A percentile compares a stretch with the other conserved stretches of the same genome.
Conservation (phyloP, 192 early-diverging fungal genomes). For the Coemansia sp. region DNA sequence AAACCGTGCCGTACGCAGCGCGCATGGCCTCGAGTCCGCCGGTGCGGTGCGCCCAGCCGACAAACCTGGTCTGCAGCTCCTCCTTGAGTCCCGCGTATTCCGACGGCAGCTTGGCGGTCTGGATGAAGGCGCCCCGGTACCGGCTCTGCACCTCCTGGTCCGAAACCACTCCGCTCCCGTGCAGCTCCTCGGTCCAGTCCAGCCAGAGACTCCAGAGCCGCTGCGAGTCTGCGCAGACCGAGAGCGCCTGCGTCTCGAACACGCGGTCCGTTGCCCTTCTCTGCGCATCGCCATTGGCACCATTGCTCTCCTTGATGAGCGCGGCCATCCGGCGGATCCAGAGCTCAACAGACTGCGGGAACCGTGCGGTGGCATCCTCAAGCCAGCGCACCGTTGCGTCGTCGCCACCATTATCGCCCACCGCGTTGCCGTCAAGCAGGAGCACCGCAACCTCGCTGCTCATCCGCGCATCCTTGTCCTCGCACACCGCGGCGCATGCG, state of each 20-base stretch:
- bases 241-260: constrained; percentile 46
- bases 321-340: constrained; percentile 28
- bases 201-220: constrained; percentile 49
- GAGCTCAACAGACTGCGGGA: constrained; percentile 27
- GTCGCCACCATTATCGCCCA: neutral
- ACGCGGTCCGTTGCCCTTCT: constrained; percentile 45
- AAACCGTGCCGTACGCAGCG: constrained; percentile 52
- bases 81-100: constrained; percentile 53
- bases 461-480: constrained; percentile 41
- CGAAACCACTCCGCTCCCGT: neutral
- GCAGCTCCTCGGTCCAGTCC: constrained; percentile 40
- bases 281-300: neutral
- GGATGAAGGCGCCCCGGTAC: constrained; percentile 55
- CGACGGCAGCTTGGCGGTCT: constrained; percentile 48
- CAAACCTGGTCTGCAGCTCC: constrained; percentile 57
- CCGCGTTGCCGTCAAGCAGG: constrained; percentile 17
- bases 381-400: constrained; percentile 13
- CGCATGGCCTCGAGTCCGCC: constrained; percentile 55
- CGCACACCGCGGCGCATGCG: constrained; percentile 58
- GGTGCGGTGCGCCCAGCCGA: constrained; percentile 56
- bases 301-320: neutral
- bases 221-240: constrained; percentile 30
- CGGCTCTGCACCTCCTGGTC: constrained; percentile 50
- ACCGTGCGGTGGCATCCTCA: constrained; percentile 22
- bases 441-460: constrained; percentile 58